Base-by-base conservation (phyloP, 352 stramenopile genomes). In the Ochromonadaceae sp. region DNA sequence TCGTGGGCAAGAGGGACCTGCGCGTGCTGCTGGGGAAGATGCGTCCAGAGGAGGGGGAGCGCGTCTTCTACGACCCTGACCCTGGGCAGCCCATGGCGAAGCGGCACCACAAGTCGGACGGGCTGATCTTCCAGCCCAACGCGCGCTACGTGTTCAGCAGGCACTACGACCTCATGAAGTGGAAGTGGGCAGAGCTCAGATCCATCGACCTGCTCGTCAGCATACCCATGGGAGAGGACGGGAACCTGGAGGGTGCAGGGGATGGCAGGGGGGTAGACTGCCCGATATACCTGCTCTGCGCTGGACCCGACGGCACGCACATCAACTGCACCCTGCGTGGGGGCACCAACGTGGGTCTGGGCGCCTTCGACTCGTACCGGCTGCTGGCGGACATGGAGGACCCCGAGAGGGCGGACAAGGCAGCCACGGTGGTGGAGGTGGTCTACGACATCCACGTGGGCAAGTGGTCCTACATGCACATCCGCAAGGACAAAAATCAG, bases 111-210 rank as follows among this genome's bases (percentile, higher is more conserved):
- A n/a, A 34, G 9, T 42, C 34, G 28, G 55, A 63, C 52, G 55
- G 55, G 9, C 36, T 63, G 9, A 63, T 63, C 34, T 63, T 63
- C 26, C 55, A 63, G 40, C 55, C 55, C 14, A 65, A 65, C 44
- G 32, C 1, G 26, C 1, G 15, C 22, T 65, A 65, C 43, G 40
- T 52, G 3, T 36, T 36, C 14, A 9, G 1, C 22, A 52, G 4
- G 25, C 7, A 52, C 32, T 53, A 53, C 35, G 30, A 65, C 30
- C n/a, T 65, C 22, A 30, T 65, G 28, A 65, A 65, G 25, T 65
- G 56, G 56, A 65, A 65, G 43, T 52, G 38, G 36, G 2, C 3
- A 35, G 56, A 65, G 38, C 25, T 65, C 30, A 2, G 22, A 17
- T 42, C 25, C n/a, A 25, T 65, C 35, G 56, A 65, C 35, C 30